Base-by-base conservation (phyloP, 306 rosid species). In the Castanea sativa region DNA sequence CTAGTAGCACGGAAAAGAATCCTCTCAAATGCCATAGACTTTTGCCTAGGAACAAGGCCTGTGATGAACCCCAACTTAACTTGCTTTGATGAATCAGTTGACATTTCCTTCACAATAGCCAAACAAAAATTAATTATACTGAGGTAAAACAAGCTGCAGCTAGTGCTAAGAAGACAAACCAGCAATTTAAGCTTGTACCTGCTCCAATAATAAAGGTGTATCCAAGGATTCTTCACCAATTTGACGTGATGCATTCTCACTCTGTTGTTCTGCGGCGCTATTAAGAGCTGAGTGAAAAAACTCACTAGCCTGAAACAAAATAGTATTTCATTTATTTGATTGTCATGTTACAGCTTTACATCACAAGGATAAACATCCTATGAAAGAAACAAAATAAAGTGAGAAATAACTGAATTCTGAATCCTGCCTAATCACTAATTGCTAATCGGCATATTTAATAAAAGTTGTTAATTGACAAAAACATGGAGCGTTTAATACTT, bases 271-370 rank as follows among this genome's bases (percentile, higher is more conserved):
- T 21, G 87, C 0, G 27, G 94, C 96, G 27, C 77, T 84, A 83
- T 86, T 86, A 69, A 79, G 92, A 88, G 91, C 94, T 73, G 86
- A 29, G 72, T 76, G 88, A 83, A 92, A 92, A 92, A 89, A 89
- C 19, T 88, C 96, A 30, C 91, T 93, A 75, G 93, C 92, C 97
- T 92, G 88, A 71, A 88, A 89, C 69, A 74, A 70, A 80, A 82
- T 18, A 70, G 71, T 61, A 35, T 33, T 55, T 73, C 10, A 57
- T 64, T 69, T 35, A 81, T 78, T 73, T 56, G 41, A 69, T 45
- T 38, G 64, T 38, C 63, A 53, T 55, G 67, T 38, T 73, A 76
- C 52, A 63, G 61, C 68, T 76, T 57, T 73, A 76, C 57, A 33
- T 55, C 82, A 73, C 73, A 15, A 63, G 83, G 76, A 69, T 51